phyloP scores from a whole-genome alignment of 345 rosid genomes.

The Salix arbutifolia region DNA sequence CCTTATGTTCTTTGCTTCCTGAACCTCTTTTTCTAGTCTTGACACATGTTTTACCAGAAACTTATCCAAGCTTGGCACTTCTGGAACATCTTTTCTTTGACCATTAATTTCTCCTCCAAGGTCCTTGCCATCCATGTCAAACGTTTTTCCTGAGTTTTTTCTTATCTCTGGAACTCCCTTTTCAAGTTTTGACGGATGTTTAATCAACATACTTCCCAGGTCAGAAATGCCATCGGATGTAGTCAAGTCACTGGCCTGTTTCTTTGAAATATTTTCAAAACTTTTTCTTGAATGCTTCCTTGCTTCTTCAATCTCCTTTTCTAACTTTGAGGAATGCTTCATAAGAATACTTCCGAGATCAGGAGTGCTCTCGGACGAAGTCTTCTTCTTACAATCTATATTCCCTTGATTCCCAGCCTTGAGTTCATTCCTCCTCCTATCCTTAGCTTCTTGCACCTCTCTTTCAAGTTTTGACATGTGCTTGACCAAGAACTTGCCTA shows the following conservation, averaged over 20 bases:
- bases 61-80: slow-evolving; percentile 68
- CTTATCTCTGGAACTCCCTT: slow-evolving; percentile 41
- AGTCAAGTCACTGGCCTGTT: slow-evolving; percentile 17
- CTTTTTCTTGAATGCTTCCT: slow-evolving; percentile 37
- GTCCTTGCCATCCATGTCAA: slow-evolving; percentile 34
- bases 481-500: slow-evolving; percentile 81
- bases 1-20: slow-evolving; percentile 63
- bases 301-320: slow-evolving; percentile 58
- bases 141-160: slow-evolving; percentile 24
- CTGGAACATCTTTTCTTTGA: slow-evolving; percentile 20
- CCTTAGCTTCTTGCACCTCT: slow-evolving; percentile 81
- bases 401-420: slow-evolving; percentile 17
- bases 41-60: slow-evolving; percentile 66
- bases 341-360: slow-evolving; percentile 58
- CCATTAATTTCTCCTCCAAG: slow-evolving; percentile 6
- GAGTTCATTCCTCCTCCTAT: slow-evolving; percentile 30
- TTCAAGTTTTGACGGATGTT: slow-evolving; percentile 41
- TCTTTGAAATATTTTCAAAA: slow-evolving; percentile 16
- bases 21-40: slow-evolving; percentile 78
- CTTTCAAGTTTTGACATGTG: slow-evolving; percentile 72
- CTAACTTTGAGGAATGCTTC: slow-evolving; percentile 56
- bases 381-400: background rate
- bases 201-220: slow-evolving; percentile 44
- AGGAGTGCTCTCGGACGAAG: slow-evolving; percentile 29
- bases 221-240: slow-evolving; percentile 37